These are phyloP conservation scores for Dactylellina leptospora DNA, from an alignment of 2,329 filamentous ascomycete genomes.

Conservation along the genomic window DNA sequence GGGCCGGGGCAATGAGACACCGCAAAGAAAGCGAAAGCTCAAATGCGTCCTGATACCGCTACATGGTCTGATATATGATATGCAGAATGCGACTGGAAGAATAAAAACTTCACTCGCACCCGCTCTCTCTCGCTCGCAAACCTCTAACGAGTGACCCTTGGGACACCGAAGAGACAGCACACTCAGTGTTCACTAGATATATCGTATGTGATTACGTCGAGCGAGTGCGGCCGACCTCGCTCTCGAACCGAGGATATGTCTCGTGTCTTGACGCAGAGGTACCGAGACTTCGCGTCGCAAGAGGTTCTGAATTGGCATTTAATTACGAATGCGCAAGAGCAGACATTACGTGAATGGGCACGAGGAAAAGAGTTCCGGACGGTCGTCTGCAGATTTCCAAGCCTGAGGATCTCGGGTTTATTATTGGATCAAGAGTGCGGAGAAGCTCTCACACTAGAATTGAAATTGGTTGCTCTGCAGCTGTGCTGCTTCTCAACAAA, in stretches of 20 bases:
- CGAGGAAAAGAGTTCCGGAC: constrained; percentile 44
- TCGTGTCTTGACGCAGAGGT: constrained; percentile 2
- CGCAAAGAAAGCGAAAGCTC: constrained; percentile 2
- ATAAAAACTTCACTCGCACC: no score
- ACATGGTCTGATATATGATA: constrained; percentile 45
- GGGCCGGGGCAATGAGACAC: constrained; percentile 48
- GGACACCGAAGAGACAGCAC: no score
- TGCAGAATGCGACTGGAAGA: constrained; percentile 18
- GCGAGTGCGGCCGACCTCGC: no score
- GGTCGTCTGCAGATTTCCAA: constrained; percentile 38
- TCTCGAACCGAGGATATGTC: background rate
- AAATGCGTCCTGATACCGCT: constrained; percentile 8
- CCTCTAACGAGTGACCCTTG: no score
- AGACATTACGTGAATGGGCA: constrained; percentile 6
- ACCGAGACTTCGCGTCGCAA: constrained; percentile 25
- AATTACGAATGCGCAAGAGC: constrained; percentile 19
- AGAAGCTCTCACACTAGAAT: constrained; percentile 35
- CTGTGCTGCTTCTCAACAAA: constrained; percentile 18
- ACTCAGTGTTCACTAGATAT: no score
- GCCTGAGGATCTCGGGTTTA: constrained; percentile 36
- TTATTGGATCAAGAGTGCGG: constrained; percentile 49
- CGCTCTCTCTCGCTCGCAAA: no score
- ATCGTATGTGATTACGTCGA: no score
- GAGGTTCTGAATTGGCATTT: constrained; percentile 22
- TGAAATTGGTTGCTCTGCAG: constrained; percentile 26